Conservation (phyloP, 345 rosid species). For the Pelargonium nanum region DNA sequence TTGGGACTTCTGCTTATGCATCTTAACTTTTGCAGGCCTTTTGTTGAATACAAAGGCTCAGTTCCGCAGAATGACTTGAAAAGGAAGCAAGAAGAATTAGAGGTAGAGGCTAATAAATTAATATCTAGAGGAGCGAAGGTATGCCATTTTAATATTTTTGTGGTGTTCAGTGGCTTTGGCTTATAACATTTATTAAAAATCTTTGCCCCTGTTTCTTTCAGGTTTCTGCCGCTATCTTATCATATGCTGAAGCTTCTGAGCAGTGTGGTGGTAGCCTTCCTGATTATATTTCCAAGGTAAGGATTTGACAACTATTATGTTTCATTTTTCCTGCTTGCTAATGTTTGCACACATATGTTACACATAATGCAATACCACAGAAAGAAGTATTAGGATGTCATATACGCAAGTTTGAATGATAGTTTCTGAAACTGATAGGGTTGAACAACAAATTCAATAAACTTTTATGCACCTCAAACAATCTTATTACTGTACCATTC, state of each 20-base stretch:
- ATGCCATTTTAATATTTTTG: not conserved
- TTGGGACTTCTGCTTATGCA: not conserved
- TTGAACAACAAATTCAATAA: not conserved
- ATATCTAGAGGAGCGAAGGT: constrained; percentile 66
- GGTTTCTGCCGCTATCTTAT: constrained; percentile 47
- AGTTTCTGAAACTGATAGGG: not conserved
- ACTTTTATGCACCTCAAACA: not conserved
- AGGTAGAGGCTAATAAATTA: constrained; percentile 50
- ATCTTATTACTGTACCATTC: not conserved
- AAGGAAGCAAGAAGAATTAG: constrained; percentile 49
- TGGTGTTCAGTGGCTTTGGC: not conserved
- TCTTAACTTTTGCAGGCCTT: constrained; percentile 42
- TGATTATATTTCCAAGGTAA: constrained; percentile 66
- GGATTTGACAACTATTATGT: constrained; percentile 2
- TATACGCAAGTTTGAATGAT: not conserved
- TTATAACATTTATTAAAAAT: not conserved
- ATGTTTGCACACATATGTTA: not conserved
- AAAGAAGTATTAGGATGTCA: no score
- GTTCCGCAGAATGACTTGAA: constrained; percentile 45
- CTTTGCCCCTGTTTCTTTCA: constrained; percentile 10
- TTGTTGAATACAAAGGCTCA: constrained; percentile 67
- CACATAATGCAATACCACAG: not conserved
- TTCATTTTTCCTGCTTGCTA: not conserved
- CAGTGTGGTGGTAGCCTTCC: constrained; percentile 77
- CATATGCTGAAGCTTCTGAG: constrained; percentile 58